These are phyloP conservation scores for Talaromyces sp. DNA, from an alignment of 2,329 filamentous ascomycete genomes.

Conservation along the genomic window DNA sequence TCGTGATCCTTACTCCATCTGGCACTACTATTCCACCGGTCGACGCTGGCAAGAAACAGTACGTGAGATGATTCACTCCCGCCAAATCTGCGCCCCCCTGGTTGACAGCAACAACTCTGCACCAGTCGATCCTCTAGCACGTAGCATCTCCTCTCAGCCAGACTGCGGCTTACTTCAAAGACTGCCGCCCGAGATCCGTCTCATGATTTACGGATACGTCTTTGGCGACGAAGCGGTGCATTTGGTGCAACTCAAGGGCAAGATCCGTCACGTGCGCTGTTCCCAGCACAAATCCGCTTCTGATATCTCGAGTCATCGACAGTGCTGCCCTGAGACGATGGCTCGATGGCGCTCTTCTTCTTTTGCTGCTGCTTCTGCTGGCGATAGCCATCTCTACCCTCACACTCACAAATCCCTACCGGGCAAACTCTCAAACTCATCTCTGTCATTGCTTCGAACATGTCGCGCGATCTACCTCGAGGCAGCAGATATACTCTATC, in stretches of 20 bases:
- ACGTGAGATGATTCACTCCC: slow-evolving; percentile 35
- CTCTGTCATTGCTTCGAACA: slow-evolving; percentile 29
- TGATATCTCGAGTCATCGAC: slow-evolving; percentile 28
- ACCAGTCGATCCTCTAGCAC: slow-evolving; percentile 20
- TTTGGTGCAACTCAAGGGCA: slow-evolving; percentile 35
- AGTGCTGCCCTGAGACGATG: slow-evolving; percentile 33
- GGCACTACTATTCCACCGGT: slow-evolving; percentile 37
- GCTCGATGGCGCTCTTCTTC: slow-evolving; percentile 30
- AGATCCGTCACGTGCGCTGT: slow-evolving; percentile 34
- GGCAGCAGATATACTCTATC: slow-evolving; percentile 30
- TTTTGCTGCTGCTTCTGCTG: slow-evolving; percentile 9
- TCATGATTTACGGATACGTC: slow-evolving; percentile 38
- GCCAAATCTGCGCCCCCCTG: slow-evolving; percentile 33
- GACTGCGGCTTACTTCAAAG: slow-evolving; percentile 25
- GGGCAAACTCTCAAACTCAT: slow-evolving; percentile 24
- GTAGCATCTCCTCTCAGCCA: slow-evolving; percentile 23
- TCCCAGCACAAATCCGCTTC: slow-evolving; percentile 24
- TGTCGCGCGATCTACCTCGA: slow-evolving; percentile 38
- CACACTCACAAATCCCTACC: slow-evolving; percentile 32
- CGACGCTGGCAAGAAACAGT: slow-evolving; percentile 36
- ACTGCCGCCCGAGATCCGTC: slow-evolving; percentile 37
- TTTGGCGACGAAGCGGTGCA: slow-evolving; percentile 36
- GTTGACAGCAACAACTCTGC: background rate
- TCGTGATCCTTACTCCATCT: slow-evolving; percentile 40
- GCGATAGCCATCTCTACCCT: slow-evolving; percentile 28